Evolutionary conservation across 2,329 filamentous ascomycete genomes (phyloP).

Genomic region (Nemania sp.): DNA sequence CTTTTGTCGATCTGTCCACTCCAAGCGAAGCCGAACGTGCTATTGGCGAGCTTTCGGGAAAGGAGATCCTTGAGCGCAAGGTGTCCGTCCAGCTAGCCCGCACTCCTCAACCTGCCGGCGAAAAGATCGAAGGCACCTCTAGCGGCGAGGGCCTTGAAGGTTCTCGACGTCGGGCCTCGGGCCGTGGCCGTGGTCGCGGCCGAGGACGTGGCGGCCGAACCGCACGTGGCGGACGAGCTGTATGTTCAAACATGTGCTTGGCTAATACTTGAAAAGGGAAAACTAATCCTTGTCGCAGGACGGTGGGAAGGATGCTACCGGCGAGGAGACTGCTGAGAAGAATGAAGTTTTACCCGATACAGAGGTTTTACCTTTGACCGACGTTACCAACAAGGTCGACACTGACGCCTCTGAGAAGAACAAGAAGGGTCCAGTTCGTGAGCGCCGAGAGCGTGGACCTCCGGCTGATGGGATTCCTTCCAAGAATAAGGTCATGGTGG

Average conservation of each 20-base stretch:
- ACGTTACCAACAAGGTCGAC: constrained; percentile 60
- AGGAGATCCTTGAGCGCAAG: constrained; percentile 98
- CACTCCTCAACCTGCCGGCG: constrained; percentile 86
- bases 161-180: constrained; percentile 64
- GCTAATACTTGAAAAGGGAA: constrained; percentile 24
- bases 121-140: constrained; percentile 70
- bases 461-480: constrained; percentile 96
- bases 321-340: constrained; percentile 53
- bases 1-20: constrained; percentile 97
- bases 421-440: constrained; percentile 59
- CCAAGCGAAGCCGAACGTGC: constrained; percentile 93
- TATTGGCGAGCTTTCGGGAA: constrained; percentile 92
- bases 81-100: constrained; percentile 98
- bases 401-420: constrained; percentile 41
- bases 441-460: constrained; percentile 83
- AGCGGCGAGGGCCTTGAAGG: constrained; percentile 79
- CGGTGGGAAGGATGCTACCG: constrained; percentile 54
- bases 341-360: constrained; percentile 52
- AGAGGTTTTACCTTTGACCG: constrained; percentile 58
- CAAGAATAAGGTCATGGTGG: constrained; percentile 99
- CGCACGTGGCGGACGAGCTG: constrained; percentile 63
- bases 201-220: constrained; percentile 68
- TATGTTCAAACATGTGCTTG: constrained; percentile 44
- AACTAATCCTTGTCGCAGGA: constrained; percentile 35
- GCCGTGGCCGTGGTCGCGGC: constrained; percentile 69